Conservation (phyloP, 768 basidiomycete species). For the Pholiota molesta region DNA sequence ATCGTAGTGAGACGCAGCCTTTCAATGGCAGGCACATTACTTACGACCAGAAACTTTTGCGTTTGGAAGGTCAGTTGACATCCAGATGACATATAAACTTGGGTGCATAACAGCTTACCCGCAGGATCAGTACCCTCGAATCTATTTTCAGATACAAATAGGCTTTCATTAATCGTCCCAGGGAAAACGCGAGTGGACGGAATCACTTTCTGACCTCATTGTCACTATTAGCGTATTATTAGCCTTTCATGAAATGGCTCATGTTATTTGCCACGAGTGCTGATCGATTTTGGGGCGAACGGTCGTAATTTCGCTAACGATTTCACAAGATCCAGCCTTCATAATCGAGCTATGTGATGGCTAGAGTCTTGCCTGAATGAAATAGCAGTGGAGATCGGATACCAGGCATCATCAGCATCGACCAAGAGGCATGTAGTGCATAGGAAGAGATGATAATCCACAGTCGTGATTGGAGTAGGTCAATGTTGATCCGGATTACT, state of each 20-base stretch:
- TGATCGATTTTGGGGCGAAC: not conserved
- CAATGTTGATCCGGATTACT: not conserved
- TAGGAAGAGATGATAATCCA: no score
- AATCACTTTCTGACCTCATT: not conserved
- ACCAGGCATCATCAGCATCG: not conserved
- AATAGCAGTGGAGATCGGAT: not conserved
- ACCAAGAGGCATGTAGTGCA: no score
- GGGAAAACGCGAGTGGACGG: not conserved
- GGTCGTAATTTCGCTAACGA: not conserved
- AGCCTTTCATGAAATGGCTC: not conserved
- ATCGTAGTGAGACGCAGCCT: not conserved
- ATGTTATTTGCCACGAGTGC: not conserved
- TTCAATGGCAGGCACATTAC: not conserved
- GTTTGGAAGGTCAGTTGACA: not conserved
- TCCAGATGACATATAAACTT: not conserved
- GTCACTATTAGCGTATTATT: not conserved
- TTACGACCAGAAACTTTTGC: not conserved
- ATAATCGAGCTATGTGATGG: not conserved
- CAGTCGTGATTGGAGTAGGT: not conserved
- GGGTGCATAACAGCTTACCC: not conserved
- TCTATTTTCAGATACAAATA: not conserved
- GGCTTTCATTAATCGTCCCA: not conserved
- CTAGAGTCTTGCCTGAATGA: not conserved
- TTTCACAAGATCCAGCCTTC: conserved; percentile 1
- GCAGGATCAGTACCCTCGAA: conserved; percentile 2